A percentile compares a stretch with the other conserved stretches of the same genome.
phyloP scores from a whole-genome alignment of 2,329 filamentous ascomycete species.

The Furcasterigmium furcatum region DNA sequence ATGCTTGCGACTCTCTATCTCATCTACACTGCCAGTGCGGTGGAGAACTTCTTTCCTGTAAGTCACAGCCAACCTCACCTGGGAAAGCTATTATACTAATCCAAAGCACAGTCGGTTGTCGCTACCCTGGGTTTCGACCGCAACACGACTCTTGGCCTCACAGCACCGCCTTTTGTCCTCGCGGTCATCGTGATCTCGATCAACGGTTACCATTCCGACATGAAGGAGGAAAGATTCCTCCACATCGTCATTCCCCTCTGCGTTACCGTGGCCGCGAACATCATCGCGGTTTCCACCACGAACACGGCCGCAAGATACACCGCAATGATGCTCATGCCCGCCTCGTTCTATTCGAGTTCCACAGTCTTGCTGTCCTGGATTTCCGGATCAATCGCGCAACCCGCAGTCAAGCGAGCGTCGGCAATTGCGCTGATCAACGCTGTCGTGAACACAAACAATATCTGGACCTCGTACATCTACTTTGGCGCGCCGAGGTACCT shows the following conservation, averaged over 20 bases:
- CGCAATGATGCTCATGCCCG: conserved; percentile 35
- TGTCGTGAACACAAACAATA: conserved; percentile 22
- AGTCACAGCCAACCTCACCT: no score
- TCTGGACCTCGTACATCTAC: conserved; percentile 22
- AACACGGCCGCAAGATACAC: conserved; percentile 61
- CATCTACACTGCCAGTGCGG: no score
- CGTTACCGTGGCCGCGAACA: conserved; percentile 61
- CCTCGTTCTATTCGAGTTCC: conserved; percentile 18
- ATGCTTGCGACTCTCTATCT: conserved; percentile 25
- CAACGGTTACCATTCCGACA: conserved; percentile 61
- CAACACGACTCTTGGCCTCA: conserved; percentile 16
- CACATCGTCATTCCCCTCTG: conserved; percentile 62
- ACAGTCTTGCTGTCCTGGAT: conserved; percentile 24
- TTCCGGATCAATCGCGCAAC: conserved; percentile 18
- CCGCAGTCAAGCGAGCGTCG: conserved; percentile 18
- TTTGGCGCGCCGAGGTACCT: conserved; percentile 19
- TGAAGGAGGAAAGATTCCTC: conserved; percentile 66
- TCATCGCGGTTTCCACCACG: conserved; percentile 63
- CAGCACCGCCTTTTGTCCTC: conserved; percentile 46
- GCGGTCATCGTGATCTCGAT: conserved; percentile 25
- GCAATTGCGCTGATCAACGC: conserved; percentile 24
- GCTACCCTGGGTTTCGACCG: conserved; percentile 15
- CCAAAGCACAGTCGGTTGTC: conserved; percentile 17
- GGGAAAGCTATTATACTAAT: no score
- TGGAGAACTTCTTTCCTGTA: no score